Evolutionary conservation across 345 rosid genomes (phyloP).

Genomic region (Eucalyptus urophylla): DNA sequence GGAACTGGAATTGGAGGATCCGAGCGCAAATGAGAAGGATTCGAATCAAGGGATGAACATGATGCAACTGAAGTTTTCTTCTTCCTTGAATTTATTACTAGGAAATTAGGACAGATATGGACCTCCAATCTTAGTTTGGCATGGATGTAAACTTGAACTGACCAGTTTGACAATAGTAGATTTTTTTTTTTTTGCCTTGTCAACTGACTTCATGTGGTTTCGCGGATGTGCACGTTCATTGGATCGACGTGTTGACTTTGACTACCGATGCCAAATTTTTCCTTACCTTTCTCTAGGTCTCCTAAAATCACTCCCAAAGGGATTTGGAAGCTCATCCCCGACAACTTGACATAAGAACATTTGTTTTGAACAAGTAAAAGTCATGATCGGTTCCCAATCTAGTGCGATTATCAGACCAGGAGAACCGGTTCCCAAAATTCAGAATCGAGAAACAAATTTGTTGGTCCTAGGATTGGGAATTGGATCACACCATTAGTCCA

Average conservation of each 20-base stretch:
- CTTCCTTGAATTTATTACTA: not conserved
- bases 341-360: not conserved
- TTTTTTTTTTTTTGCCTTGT: not conserved
- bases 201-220: not conserved
- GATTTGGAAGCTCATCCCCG: not conserved
- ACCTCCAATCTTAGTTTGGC: not conserved
- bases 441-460: no score
- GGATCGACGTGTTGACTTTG: not conserved
- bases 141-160: not conserved
- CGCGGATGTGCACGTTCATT: not conserved
- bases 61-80: not conserved
- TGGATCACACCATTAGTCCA: no score
- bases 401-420: rapidly evolving
- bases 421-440: no score
- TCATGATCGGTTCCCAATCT: no score
- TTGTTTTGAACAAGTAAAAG: not conserved
- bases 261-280: not conserved
- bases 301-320: not conserved
- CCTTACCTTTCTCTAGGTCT: not conserved
- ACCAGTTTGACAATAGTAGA: not conserved
- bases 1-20: not conserved
- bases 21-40: not conserved
- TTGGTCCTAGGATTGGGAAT: no score
- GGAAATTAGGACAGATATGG: not conserved
- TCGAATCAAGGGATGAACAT: not conserved